Evolutionary conservation across 1,139 yeast genomes (phyloP).

Genomic region (Chernovozyma sophiae-reginae): DNA sequence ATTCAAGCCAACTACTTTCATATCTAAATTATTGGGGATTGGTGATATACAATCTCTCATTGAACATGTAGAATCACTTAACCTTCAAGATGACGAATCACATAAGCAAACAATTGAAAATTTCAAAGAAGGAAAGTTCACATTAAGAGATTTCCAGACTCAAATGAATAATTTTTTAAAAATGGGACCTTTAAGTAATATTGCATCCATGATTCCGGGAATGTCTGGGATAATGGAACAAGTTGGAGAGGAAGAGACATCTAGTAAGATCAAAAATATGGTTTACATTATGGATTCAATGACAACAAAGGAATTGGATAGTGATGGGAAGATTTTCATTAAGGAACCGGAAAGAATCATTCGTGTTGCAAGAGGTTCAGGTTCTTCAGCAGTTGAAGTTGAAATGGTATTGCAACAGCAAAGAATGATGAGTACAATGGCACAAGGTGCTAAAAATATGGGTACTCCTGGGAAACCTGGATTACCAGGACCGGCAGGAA

Average conservation of each 20-base stretch:
- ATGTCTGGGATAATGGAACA: constrained; percentile 80
- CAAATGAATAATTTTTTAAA: constrained; percentile 94
- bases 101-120: constrained; percentile 91
- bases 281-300: constrained; percentile 92
- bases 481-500: constrained; percentile 28
- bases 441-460: constrained; percentile 61
- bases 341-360: constrained; percentile 82
- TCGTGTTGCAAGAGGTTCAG: constrained; percentile 94
- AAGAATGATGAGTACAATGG: constrained; percentile 94
- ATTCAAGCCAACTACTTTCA: constrained; percentile 84
- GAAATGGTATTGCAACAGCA: constrained; percentile 92
- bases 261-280: constrained; percentile 79
- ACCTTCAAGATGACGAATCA: constrained; percentile 61
- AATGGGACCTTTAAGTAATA: constrained; percentile 93
- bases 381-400: constrained; percentile 88
- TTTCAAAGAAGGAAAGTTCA: constrained; percentile 91
- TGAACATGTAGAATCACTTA: constrained; percentile 88
- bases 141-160: constrained; percentile 85
- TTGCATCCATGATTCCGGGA: constrained; percentile 96
- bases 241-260: constrained; percentile 88
- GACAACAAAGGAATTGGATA: constrained; percentile 88
- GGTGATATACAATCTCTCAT: constrained; percentile 93
- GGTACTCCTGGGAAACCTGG: constrained; percentile 45
- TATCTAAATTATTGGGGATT: constrained; percentile 86
- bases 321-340: constrained; percentile 80